Percentiles rank a stretch among this genome's conserved stretches.
Evolutionary conservation across 2,329 filamentous ascomycete species (phyloP).

Genomic region (Colletotrichum sp.): DNA sequence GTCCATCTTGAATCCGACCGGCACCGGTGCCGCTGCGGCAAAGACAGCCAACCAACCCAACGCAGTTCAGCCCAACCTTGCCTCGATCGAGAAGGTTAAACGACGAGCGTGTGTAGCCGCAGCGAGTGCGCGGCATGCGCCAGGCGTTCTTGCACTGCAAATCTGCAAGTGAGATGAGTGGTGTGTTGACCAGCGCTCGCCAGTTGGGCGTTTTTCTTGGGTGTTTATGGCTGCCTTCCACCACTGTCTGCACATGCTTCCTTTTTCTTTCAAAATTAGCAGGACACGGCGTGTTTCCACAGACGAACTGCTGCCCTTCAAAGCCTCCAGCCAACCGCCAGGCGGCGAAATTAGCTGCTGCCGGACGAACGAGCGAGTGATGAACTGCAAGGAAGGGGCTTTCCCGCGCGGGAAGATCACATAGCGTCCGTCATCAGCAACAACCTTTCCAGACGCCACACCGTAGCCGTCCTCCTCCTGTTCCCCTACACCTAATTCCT

Average conservation of each 20-base stretch:
- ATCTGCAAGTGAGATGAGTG: not conserved
- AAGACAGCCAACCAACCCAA: not conserved
- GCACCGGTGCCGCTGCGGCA: conserved; percentile 6
- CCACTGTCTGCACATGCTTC: not conserved
- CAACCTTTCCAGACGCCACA: conserved; percentile 6
- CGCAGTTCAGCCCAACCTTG: not conserved
- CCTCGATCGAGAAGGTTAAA: conserved; percentile 17
- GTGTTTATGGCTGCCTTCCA: not conserved
- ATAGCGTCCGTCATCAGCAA: conserved; percentile 5
- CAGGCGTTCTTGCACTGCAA: conserved; percentile 7
- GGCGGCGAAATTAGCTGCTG: not conserved
- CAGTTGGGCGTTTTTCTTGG: not conserved
- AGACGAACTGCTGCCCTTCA: not conserved
- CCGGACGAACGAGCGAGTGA: not conserved
- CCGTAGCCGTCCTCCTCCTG: not conserved
- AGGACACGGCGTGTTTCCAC: not conserved
- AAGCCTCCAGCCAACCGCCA: not conserved
- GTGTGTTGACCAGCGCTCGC: not conserved
- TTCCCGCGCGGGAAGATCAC: not conserved
- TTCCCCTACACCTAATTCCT: not conserved
- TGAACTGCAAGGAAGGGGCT: not conserved
- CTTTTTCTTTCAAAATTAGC: not conserved
- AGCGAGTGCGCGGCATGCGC: conserved; percentile 18
- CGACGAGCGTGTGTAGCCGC: conserved; percentile 16
- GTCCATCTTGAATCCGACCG: not conserved